These are phyloP conservation scores for Fraxinus floribunda DNA, from an alignment of 305 asterid species.

Conservation along the genomic window DNA sequence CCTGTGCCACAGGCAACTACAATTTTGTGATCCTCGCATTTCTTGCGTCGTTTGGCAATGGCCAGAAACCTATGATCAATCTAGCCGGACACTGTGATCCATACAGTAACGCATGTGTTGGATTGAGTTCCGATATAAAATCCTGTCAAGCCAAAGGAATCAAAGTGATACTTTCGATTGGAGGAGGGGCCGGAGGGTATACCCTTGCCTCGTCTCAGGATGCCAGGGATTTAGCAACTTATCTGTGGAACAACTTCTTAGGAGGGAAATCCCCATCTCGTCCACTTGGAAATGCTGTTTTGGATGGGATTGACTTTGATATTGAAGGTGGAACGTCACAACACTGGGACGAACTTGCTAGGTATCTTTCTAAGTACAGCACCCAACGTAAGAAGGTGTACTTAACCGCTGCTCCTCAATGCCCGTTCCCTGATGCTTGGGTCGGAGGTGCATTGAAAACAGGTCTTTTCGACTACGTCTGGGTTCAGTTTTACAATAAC, in stretches of 20 bases:
- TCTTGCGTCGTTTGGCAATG: slow-evolving; percentile 8
- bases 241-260: slow-evolving; percentile 8
- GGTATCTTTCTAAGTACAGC: background rate
- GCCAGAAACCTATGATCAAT: slow-evolving; percentile 1
- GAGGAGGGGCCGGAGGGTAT: slow-evolving; percentile 15
- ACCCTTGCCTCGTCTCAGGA: slow-evolving; percentile 2
- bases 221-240: slow-evolving; percentile 3
- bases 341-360: slow-evolving; percentile 12
- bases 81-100: slow-evolving; percentile 17
- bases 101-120: background rate
- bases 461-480: slow-evolving; percentile 9
- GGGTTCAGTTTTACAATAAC: slow-evolving; percentile 17
- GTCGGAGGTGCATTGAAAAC: slow-evolving; percentile 9
- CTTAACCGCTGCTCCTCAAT: background rate
- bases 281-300: slow-evolving; percentile 9
- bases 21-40: background rate
- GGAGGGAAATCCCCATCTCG: slow-evolving; percentile 3
- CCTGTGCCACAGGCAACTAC: slow-evolving; percentile 10
- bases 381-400: background rate
- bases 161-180: slow-evolving; percentile 8
- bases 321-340: slow-evolving; percentile 10
- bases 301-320: slow-evolving; percentile 18
- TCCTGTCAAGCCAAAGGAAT: slow-evolving; percentile 11
- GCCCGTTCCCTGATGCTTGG: slow-evolving; percentile 1
- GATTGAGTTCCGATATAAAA: slow-evolving; percentile 2